Evolutionary conservation across 352 stramenopile species (phyloP).

Genomic region (Plasmopara muralis): DNA sequence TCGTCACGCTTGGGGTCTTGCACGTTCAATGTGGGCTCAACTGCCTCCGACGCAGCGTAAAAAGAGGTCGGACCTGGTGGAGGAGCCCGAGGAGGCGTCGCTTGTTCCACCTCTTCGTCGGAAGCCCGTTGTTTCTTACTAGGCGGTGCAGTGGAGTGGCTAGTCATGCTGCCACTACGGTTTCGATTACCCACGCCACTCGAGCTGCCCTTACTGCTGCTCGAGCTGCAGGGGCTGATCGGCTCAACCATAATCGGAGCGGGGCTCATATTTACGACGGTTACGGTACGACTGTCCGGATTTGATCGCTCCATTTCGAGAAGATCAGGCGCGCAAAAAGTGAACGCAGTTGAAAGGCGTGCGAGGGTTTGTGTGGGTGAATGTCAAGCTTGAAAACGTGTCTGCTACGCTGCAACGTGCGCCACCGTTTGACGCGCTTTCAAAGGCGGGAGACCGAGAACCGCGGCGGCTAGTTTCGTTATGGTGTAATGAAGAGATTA

Average conservation of each 20-base stretch:
- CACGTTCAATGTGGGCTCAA: slow-evolving; percentile 6
- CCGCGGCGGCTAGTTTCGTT: slow-evolving; percentile 18
- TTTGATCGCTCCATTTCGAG: slow-evolving; percentile 24
- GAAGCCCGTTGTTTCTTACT: slow-evolving; percentile 77
- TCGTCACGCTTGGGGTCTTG: slow-evolving; percentile 22
- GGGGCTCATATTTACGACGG: slow-evolving; percentile 21
- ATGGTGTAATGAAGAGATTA: slow-evolving; percentile 12
- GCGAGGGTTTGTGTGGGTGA: too few relatives aligned
- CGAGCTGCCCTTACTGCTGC: slow-evolving; percentile 14
- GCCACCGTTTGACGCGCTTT: background rate
- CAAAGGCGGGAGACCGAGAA: slow-evolving; percentile 2
- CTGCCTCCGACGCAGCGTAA: slow-evolving; percentile 6
- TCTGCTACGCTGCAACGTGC: background rate
- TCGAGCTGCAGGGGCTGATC: slow-evolving; percentile 9
- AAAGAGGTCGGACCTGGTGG: slow-evolving; percentile 7
- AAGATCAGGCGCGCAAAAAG: background rate
- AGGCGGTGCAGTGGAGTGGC: slow-evolving; percentile 44
- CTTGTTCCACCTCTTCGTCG: slow-evolving; percentile 60
- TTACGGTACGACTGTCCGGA: slow-evolving; percentile 22
- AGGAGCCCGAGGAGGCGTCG: slow-evolving; percentile 18
- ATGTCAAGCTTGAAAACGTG: background rate
- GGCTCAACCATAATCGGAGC: slow-evolving; percentile 4
- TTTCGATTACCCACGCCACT: slow-evolving; percentile 32
- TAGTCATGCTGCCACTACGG: slow-evolving; percentile 67
- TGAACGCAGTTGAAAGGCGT: background rate